Base-by-base conservation (phyloP, 2,329 filamentous ascomycete genomes). In the Venturia effusa region DNA sequence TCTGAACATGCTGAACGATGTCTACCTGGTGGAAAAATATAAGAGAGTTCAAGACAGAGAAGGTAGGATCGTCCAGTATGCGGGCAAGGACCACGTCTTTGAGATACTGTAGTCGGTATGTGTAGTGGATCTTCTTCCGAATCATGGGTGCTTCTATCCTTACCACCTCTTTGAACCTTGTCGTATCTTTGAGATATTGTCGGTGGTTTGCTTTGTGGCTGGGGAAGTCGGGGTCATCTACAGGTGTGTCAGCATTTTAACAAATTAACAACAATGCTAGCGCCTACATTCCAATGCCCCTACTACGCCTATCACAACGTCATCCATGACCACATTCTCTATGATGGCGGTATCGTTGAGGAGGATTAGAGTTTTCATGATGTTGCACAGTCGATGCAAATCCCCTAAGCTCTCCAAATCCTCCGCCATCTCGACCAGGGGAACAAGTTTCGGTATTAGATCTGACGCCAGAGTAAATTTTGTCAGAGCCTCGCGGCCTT, bases 11-110 rank as follows among this genome's bases (percentile, higher is more conserved):
- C 71, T 93, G 90, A 61, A 99, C 88, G 72, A 99, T 97, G 72
- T 97, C 94, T 70, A 97, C 92, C 78, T 99, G 94, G 77, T 97
- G 94, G 81, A 96, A 99, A 79, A 97, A 99, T 69, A 99, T 99
- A 69, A 97, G 83, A 61, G 92, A 96, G 77, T 97, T 99, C 68
- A 99, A 86, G 32, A 97, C 92, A 30, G 91, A 96, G 75, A 97
- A 99, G 24, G 94, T 99, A 61, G 93, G 93, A 74, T 99, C 94
- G 76, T 99, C 94, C 66, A 99, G 82, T 67, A 99, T 97, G 67
- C 94, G 86, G 37, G 94, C 94, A 54, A 99, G 83, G 0, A 97
- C 93, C n/a, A 99, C 94, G 71, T 99, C 94, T 75, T 97, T 99
- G 63, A 99, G 82, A 73, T 99, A 99, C 72, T 96, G 92, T 40